A percentile compares a stretch with the other conserved stretches of the same genome.
Evolutionary conservation across 225 moss, liverwort and hornwort species (phyloP).

Genomic region (Climacium dendroides): DNA sequence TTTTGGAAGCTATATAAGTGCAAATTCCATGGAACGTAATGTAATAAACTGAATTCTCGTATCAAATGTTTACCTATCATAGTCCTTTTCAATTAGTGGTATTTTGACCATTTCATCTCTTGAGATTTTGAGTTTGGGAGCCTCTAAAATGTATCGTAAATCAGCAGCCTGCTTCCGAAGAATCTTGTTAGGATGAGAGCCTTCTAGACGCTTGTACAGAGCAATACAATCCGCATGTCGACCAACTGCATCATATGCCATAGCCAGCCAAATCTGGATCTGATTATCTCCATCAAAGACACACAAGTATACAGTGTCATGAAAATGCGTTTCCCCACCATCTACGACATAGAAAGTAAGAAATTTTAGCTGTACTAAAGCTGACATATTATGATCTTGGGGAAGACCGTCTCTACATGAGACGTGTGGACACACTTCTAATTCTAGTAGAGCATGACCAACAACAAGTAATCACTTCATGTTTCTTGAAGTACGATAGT

Average conservation of each 20-base stretch:
- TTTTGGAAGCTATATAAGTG: not conserved
- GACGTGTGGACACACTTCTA: not conserved
- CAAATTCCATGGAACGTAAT: not conserved
- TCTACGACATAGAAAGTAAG: not conserved
- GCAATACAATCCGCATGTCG: slow-evolving; percentile 86
- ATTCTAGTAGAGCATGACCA: not conserved
- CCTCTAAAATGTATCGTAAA: slow-evolving; percentile 84
- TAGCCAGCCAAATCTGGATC: slow-evolving; percentile 98
- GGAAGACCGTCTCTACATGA: not conserved
- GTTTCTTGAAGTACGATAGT: not conserved
- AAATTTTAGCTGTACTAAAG: not conserved
- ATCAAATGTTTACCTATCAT: slow-evolving; percentile 48
- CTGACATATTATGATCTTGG: not conserved
- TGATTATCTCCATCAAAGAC: slow-evolving; percentile 35
- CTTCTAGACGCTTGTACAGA: slow-evolving; percentile 79
- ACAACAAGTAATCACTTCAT: not conserved
- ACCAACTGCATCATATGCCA: slow-evolving; percentile 96
- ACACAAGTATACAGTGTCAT: slow-evolving; percentile 2
- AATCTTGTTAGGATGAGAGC: slow-evolving; percentile 58
- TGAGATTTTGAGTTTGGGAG: slow-evolving; percentile 93
- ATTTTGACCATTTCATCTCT: slow-evolving; percentile 97
- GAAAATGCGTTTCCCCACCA: not conserved
- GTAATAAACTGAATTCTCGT: not conserved
- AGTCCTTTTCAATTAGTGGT: slow-evolving; percentile 79
- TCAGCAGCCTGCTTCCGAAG: slow-evolving; percentile 87